Evolutionary conservation across 768 basidiomycete species (phyloP).

Genomic region (Coprinopsis strossmayeri): DNA sequence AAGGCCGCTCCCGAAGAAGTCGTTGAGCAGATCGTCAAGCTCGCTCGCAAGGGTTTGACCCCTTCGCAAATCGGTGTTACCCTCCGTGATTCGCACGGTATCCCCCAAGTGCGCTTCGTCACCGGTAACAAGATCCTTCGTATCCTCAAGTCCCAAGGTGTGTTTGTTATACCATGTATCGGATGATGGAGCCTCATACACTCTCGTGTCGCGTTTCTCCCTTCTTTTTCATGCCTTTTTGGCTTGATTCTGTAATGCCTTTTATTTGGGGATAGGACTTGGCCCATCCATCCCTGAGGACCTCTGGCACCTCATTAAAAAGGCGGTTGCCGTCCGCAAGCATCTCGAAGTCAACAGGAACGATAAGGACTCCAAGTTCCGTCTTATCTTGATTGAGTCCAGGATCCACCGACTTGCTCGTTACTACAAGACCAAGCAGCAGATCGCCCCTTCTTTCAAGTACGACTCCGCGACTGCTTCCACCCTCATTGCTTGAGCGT

Average conservation of each 20-base stretch:
- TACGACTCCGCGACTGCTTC: constrained; percentile 96
- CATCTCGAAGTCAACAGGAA: constrained; percentile 97
- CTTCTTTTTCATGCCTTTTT: constrained; percentile 12
- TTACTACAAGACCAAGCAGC: constrained; percentile 98
- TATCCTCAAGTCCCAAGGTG: constrained; percentile 92
- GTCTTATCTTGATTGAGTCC: constrained; percentile 98
- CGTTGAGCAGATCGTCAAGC: constrained; percentile 93
- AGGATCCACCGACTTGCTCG: constrained; percentile 95
- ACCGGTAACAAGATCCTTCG: constrained; percentile 99
- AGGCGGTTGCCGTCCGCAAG: constrained; percentile 98
- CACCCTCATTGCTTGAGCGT: constrained; percentile 72
- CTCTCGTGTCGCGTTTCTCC: constrained; percentile 13
- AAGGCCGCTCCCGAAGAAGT: constrained; percentile 95
- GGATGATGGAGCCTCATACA: constrained; percentile 20
- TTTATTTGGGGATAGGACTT: constrained; percentile 76
- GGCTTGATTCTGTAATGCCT: constrained; percentile 25
- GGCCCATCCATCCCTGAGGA: constrained; percentile 98
- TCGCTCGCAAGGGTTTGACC: constrained; percentile 95
- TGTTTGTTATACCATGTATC: constrained; percentile 21
- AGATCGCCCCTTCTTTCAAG: constrained; percentile 97
- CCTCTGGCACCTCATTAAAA: constrained; percentile 99
- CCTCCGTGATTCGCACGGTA: constrained; percentile 96
- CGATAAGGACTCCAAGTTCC: constrained; percentile 95
- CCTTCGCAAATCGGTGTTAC: constrained; percentile 98
- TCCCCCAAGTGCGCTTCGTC: constrained; percentile 97